Base-by-base conservation (phyloP, 116 monocot species). In the Iris pallida region DNA sequence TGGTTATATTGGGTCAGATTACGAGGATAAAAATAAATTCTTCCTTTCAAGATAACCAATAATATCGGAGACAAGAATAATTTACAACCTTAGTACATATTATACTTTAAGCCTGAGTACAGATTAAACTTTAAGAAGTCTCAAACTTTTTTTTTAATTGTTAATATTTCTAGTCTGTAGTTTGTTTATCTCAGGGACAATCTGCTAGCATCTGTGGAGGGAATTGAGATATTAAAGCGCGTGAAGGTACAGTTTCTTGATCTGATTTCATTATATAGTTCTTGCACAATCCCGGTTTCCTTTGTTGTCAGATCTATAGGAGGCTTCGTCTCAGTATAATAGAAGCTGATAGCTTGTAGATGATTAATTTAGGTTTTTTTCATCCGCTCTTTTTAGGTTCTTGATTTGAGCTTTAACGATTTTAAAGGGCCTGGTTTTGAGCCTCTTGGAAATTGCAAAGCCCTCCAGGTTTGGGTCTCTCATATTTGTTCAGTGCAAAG, bases 131-230 rank as follows among this genome's bases (percentile, higher is more conserved):
- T 30, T 30, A 30, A 30, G 30, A 30, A 30, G 30, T 30, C 3
- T 30, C 30, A 1, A 30, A 30, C 30, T 30, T 20, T 45, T 67
- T 57, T 14, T 52, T 69, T 45, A 42, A 30, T 18, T 64, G 2
- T n/a, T 59, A 64, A 69, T 71, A 19, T 63, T 66, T 75, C 20
- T 70, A 70, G 45, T 42, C 64, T 86, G 54, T 78, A 98, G 98
- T 98, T 98, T 98, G 90, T 98, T 69, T 98, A 98, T 81, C 85
- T 98, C 70, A 98, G 98, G 81, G 98, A 98, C 72, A 98, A 98
- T 74, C 83, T 91, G 13, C 74, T 98, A 55, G 88, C 93, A 82
- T 90, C 93, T 58, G 69, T 98, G 16, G 93, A 90, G 74, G 98
- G 98, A n/a, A 86, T 98, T 73, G 90, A 93, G 65, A 77, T 82